Evolutionary conservation across 179 eudicot species (phyloP), one percentile per base, ranked within the genome.

Genomic region (Nepenthes alata): DNA sequence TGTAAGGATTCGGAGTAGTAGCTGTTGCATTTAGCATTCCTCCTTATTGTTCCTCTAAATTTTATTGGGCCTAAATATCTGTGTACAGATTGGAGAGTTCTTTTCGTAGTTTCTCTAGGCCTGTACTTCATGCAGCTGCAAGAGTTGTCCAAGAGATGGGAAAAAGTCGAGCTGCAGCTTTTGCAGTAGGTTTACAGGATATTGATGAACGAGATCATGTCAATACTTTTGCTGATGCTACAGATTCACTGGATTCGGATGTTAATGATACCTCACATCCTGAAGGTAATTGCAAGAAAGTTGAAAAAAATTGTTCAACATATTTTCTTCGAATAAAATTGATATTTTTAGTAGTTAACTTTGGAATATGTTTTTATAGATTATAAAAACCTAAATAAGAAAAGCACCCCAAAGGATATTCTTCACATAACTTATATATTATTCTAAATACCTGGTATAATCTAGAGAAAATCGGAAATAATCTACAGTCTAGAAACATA

Each of bases 141-240:
- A 85, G 99, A 73, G 96, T 94, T 72, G 99, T 94, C 58, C 99
- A 90, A 73, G 99, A 94, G 75, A 94, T 94, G 97, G 99, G 99
- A 57, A 94, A 80, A 83, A 94, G 99, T 75, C 87, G 99, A 65
- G 99, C 99, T 63, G 99, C 99, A 12, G 97, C 99, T 64, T 85
- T 94, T 81, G 74, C 95, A 67, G 78, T 90, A 54, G 99, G 99
- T 57, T 73, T 89, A 67, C 83, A 76, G 75, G 95, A 94, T 77
- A 82, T 90, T 75, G 97, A 93, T 68, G 99, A 94, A 78, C 94
- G 91, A 67, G 96, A 82, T 45, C 69, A 85, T 67, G 80, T 90
- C 34, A 83, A 80, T 71, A 59, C 86, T 49, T 79, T 67, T 76
- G 69, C 88, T 61, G 95, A 94, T 70, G 66, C 74, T 54, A 66